Base-by-base conservation (phyloP, 257 asterid genomes). In the Rauvolfia tetraphylla region DNA sequence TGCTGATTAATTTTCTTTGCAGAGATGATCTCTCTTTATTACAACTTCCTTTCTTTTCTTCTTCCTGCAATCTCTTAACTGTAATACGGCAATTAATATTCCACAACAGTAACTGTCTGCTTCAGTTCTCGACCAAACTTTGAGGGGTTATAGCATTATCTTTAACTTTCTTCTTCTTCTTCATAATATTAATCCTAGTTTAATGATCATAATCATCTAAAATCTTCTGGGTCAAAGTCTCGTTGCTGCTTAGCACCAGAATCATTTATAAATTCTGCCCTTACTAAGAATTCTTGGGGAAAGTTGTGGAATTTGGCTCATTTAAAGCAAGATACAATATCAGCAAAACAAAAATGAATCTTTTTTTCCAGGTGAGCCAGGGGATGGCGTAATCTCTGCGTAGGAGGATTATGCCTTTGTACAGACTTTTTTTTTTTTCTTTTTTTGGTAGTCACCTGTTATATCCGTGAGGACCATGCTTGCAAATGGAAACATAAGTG, bases 81-180 rank as follows among this genome's bases (percentile, higher is more conserved):
- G n/a, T n/a, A 11, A 46, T 31, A 31, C 23, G 48, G 18, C 65
- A 46, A 62, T 17, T 38, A 36, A 23, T 27, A n/a, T 63, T 75
- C 48, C 22, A 62, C 6, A 25, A 68, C 34, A 42, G 31, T 4
- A 41, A 33, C 73, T 31, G 25, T 58, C 74, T 33, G 23, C 33
- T 65, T 36, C 13, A 22, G 36, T 27, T 46, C 20, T 25, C 38
- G 38, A 76, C 7, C 34, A 29, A 38, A 17, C 22, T 27, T 36
- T 22, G 2, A 18, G 36, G 7, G 18, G 39, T n/a, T 42, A 54
- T 42, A 22, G 22, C 33, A 41, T 51, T 29, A 11, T 23, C 31
- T 66, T 76, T 74, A 53, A 23, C 41, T 2, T 1, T 34, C 58
- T 54, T 68, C 75, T 76, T 76, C 63, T 54, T 38, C 42, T 4